phyloP scores from a whole-genome alignment of 768 basidiomycete species.

The Suillus subaureus region DNA sequence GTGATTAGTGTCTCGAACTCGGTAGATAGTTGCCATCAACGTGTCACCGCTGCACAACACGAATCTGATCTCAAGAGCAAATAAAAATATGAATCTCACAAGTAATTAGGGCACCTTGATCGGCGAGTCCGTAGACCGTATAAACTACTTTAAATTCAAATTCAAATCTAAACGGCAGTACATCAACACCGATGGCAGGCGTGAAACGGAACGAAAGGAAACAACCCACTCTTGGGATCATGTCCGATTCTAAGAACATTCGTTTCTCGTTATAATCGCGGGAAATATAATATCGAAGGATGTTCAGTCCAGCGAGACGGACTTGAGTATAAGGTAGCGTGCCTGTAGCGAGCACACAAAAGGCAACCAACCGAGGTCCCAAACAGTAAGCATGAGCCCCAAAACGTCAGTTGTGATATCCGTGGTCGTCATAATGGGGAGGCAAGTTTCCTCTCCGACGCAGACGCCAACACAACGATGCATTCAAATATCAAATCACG shows the following conservation, averaged over 20 bases:
- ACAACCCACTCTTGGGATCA: constrained; percentile 83
- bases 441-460: constrained; percentile 47
- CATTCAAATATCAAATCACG: constrained; percentile 51
- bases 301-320: constrained; percentile 48
- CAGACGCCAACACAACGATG: constrained; percentile 47
- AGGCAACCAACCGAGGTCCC: not conserved
- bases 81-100: constrained; percentile 41
- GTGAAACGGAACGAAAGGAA: not conserved
- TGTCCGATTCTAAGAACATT: constrained; percentile 90
- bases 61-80: not conserved
- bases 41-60: constrained; percentile 67
- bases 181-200: not conserved
- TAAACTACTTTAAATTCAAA: constrained; percentile 59
- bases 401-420: not conserved
- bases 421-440: constrained; percentile 26
- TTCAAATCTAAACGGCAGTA: constrained; percentile 46
- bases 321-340: constrained; percentile 85
- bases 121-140: constrained; percentile 52
- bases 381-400: not conserved
- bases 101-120: constrained; percentile 90
- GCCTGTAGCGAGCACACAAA: constrained; percentile 85
- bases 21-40: constrained; percentile 85
- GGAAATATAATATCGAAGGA: constrained; percentile 88
- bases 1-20: constrained; percentile 92
- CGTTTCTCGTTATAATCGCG: constrained; percentile 86